Evolutionary conservation across 2,329 filamentous ascomycete species (phyloP).

Genomic region (Thielaviopsis populi): DNA sequence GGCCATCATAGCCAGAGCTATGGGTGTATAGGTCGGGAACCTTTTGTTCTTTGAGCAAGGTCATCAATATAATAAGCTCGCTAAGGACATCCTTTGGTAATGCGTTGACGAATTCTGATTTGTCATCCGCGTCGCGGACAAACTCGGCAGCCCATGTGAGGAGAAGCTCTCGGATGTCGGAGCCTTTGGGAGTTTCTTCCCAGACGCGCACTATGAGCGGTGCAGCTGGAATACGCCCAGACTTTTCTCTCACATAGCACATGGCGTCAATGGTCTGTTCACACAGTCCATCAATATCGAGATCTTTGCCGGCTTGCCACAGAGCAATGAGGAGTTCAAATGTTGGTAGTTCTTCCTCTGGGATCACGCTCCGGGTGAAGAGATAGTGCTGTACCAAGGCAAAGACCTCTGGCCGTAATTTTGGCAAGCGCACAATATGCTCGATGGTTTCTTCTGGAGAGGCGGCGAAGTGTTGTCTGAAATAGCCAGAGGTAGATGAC

Average conservation of each 20-base stretch:
- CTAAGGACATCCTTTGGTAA: slow-evolving; percentile 47
- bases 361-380: slow-evolving; percentile 35
- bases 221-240: slow-evolving; percentile 41
- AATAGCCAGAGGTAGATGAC: slow-evolving; percentile 36
- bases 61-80: slow-evolving; percentile 48
- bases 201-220: slow-evolving; percentile 45
- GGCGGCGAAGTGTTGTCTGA: slow-evolving; percentile 31
- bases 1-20: slow-evolving; percentile 6
- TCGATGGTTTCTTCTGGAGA: slow-evolving; percentile 30
- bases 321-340: slow-evolving; percentile 41
- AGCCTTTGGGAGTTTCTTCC: slow-evolving; percentile 46
- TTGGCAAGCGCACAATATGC: slow-evolving; percentile 34
- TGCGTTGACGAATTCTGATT: slow-evolving; percentile 43
- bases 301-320: slow-evolving; percentile 40
- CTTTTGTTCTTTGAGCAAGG: slow-evolving; percentile 31
- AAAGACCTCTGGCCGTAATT: slow-evolving; percentile 36
- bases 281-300: slow-evolving; percentile 40
- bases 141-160: slow-evolving; percentile 49
- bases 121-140: slow-evolving; percentile 40
- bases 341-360: slow-evolving; percentile 30
- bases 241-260: slow-evolving; percentile 38
- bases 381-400: slow-evolving; percentile 40
- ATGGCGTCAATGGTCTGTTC: slow-evolving; percentile 42
- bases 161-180: slow-evolving; percentile 42
- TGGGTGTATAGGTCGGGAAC: neutral